A percentile compares a stretch with the other conserved stretches of the same genome.
Evolutionary conservation across 2,329 filamentous ascomycete species (phyloP).

Genomic region (Dothidotthia symphoricarpi): DNA sequence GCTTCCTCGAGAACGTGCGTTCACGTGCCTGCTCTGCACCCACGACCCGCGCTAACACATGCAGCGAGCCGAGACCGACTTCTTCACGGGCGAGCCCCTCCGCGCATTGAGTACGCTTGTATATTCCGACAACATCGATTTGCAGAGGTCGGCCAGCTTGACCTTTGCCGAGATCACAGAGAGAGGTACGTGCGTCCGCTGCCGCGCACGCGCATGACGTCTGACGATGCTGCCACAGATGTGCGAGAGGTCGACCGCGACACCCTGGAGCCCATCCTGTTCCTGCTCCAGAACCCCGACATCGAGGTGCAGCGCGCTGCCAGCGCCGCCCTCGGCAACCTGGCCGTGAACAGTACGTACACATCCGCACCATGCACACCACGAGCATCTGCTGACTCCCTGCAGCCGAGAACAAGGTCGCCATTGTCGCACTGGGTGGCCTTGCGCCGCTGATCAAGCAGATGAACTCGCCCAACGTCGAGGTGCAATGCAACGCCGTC

Average conservation of each 20-base stretch:
- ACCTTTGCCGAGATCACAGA: constrained; percentile 99
- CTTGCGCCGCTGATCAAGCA: constrained; percentile 90
- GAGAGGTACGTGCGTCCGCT: constrained; percentile 63
- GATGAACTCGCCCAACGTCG: constrained; percentile 97
- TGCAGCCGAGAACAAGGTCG: constrained; percentile 94
- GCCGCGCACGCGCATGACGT: constrained; percentile 1
- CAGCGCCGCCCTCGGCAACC: constrained; percentile 90
- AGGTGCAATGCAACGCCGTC: constrained; percentile 98
- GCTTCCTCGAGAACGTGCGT: constrained; percentile 92
- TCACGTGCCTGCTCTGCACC: constrained; percentile 4
- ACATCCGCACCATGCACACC: constrained; percentile 1
- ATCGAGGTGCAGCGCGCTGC: constrained; percentile 97
- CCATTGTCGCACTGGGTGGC: constrained; percentile 90
- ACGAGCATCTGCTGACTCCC: constrained; percentile 43
- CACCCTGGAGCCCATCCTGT: constrained; percentile 93
- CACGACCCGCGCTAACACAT: constrained; percentile 33
- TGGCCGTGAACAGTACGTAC: constrained; percentile 86
- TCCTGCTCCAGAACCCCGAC: constrained; percentile 89
- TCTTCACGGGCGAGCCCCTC: constrained; percentile 94
- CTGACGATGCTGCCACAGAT: constrained; percentile 62
- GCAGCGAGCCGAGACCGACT: constrained; percentile 93
- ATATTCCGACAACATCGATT: constrained; percentile 97
- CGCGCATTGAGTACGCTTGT: constrained; percentile 92
- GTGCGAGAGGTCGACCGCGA: constrained; percentile 93
- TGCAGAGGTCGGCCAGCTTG: constrained; percentile 94